phyloP scores from a whole-genome alignment of 106 monocot genomes.

The Xerophyta viscosa region DNA sequence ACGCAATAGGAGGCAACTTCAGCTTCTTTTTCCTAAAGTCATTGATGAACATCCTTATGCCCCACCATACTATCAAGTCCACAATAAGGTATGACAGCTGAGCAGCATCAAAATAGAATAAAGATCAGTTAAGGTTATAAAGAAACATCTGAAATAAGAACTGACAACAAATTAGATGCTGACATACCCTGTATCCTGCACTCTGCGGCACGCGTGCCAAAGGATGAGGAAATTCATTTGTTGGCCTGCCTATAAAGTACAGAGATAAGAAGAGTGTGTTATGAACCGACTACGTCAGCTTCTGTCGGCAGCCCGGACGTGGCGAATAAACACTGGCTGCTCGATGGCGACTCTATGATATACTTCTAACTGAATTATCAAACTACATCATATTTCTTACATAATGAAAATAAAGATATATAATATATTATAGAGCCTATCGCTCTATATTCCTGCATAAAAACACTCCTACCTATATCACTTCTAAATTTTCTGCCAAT shows the following conservation, averaged over 20 bases:
- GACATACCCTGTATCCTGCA: constrained; percentile 67
- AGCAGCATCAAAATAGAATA: not conserved
- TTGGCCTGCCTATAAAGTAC: constrained; percentile 76
- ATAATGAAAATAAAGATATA: too few species aligned
- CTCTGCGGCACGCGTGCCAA: constrained; percentile 84
- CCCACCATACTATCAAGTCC: constrained; percentile 72
- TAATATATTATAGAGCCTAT: too few species aligned
- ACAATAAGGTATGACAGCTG: constrained; percentile 72
- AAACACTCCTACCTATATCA: too few species aligned
- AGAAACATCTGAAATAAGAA: not conserved
- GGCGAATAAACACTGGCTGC: too few species aligned
- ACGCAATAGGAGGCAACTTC: constrained; percentile 64
- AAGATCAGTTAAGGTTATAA: not conserved
- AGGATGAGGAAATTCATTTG: constrained; percentile 85
- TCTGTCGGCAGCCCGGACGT: too few species aligned
- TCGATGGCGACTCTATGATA: too few species aligned
- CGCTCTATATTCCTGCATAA: too few species aligned
- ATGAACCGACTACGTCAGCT: too few species aligned
- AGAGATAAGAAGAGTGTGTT: constrained; percentile 35
- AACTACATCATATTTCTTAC: too few species aligned
- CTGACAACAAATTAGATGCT: not conserved
- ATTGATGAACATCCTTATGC: constrained; percentile 54
- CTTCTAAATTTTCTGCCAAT: too few species aligned
- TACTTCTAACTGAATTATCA: too few species aligned
- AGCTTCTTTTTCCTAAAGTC: constrained; percentile 64